phyloP scores from a whole-genome alignment of 306 rosid genomes.

The Fragaria iinumae region DNA sequence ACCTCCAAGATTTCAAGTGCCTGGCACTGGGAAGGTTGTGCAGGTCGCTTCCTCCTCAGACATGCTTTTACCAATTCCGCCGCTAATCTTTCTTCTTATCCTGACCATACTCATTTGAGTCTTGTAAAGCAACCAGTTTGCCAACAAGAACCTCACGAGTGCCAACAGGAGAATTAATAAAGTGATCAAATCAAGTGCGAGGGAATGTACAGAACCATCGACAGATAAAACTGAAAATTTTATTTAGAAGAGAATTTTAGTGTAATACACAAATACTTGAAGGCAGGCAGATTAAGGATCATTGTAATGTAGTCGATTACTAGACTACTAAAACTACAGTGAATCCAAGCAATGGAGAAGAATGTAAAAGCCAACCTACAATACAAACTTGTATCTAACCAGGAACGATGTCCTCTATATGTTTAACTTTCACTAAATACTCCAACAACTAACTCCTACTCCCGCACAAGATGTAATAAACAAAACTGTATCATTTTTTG shows the following conservation, averaged over 20 bases:
- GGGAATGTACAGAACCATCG: background rate
- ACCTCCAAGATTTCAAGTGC: conserved; percentile 38
- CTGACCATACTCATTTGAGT: conserved; percentile 1
- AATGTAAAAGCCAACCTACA: background rate
- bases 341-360: background rate
- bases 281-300: background rate
- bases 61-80: conserved; percentile 40
- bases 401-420: background rate
- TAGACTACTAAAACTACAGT: background rate
- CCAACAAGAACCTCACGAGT: conserved; percentile 18
- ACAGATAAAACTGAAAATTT: background rate
- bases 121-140: conserved; percentile 14
- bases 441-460: conserved; percentile 19
- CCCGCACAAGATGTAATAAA: conserved; percentile 13
- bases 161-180: background rate
- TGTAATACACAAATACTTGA: conserved; percentile 4
- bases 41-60: conserved; percentile 49
- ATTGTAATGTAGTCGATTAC: background rate
- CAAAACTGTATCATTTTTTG: conserved; percentile 51
- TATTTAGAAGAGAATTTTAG: conserved; percentile 13
- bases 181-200: background rate
- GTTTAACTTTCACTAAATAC: conserved; percentile 11
- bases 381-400: background rate
- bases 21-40: conserved; percentile 31
- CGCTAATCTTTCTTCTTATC: conserved; percentile 27